Conservation (phyloP, 108 stramenopile species). For the Chaetoceros tenuissimus region DNA sequence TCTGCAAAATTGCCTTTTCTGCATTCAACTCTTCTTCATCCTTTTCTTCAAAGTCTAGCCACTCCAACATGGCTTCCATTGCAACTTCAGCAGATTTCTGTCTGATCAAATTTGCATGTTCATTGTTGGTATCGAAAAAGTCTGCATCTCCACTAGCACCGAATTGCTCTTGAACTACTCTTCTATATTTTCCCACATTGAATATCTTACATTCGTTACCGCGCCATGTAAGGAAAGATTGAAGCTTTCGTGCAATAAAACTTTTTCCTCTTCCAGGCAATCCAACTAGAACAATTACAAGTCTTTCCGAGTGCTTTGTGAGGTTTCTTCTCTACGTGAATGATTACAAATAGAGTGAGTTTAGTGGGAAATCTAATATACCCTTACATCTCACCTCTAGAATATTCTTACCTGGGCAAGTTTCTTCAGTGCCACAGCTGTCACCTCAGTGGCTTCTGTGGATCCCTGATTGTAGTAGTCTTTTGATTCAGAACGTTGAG, state of each 20-base stretch:
- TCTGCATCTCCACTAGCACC: slow-evolving; percentile 47
- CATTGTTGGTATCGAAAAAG: slow-evolving; percentile 75
- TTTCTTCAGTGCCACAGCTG: slow-evolving; percentile 49
- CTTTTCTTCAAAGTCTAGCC: slow-evolving; percentile 57
- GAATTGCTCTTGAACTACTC: slow-evolving; percentile 38
- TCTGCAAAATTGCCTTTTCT: neutral
- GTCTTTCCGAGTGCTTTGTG: slow-evolving; percentile 51
- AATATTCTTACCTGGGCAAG: slow-evolving; percentile 53
- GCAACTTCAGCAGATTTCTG: slow-evolving; percentile 63
- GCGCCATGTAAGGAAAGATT: slow-evolving; percentile 74
- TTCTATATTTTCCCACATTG: slow-evolving; percentile 87
- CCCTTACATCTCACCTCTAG: neutral
- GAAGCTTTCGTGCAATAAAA: slow-evolving; percentile 81
- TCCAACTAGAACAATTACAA: slow-evolving; percentile 80
- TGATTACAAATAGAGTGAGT: too few relatives aligned
- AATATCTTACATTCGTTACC: slow-evolving; percentile 71
- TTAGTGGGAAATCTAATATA: neutral
- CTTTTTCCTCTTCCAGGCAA: slow-evolving; percentile 87
- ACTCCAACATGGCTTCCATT: slow-evolving; percentile 64
- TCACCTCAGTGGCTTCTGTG: slow-evolving; percentile 51
- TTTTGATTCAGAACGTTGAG: neutral
- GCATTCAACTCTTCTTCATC: slow-evolving; percentile 9
- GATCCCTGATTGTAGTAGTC: slow-evolving; percentile 60
- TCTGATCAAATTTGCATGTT: slow-evolving; percentile 46
- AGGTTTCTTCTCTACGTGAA: slow-evolving; percentile 47